phyloP scores from a whole-genome alignment of 2,329 filamentous ascomycete genomes.

The Fusarium albosuccineum region DNA sequence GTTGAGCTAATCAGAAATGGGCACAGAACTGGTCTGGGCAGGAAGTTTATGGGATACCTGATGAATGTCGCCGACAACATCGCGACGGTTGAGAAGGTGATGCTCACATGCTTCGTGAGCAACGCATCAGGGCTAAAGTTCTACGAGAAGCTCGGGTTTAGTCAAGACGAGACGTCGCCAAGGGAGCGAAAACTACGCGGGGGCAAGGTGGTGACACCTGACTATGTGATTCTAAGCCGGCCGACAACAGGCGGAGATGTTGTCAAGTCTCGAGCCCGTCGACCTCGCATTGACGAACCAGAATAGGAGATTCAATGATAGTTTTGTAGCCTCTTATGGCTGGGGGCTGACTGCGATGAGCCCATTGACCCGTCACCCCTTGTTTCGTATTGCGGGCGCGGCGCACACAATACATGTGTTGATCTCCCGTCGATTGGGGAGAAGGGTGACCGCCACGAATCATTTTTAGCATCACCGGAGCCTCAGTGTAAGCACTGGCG shows the following conservation, averaged over 20 bases:
- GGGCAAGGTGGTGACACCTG: slow-evolving; percentile 65
- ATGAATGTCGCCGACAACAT: slow-evolving; percentile 66
- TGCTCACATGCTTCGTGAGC: slow-evolving; percentile 79
- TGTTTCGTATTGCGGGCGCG: slow-evolving; percentile 9
- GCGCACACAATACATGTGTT: not conserved
- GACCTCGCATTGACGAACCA: slow-evolving; percentile 17
- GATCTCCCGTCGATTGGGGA: not conserved
- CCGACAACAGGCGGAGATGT: slow-evolving; percentile 42
- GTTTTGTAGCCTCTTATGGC: not conserved
- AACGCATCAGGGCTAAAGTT: slow-evolving; percentile 71
- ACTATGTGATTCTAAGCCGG: slow-evolving; percentile 73
- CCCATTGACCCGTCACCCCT: slow-evolving; percentile 6
- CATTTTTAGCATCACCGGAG: not conserved
- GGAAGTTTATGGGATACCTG: slow-evolving; percentile 68
- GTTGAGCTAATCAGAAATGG: slow-evolving; percentile 22
- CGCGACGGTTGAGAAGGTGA: slow-evolving; percentile 71
- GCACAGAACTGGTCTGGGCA: slow-evolving; percentile 72
- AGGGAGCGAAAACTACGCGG: slow-evolving; percentile 64
- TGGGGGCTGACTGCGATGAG: not conserved
- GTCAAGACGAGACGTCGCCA: slow-evolving; percentile 68
- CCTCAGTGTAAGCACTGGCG: no score
- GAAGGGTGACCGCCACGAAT: no score
- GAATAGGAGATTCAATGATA: not conserved
- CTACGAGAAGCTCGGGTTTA: slow-evolving; percentile 72
- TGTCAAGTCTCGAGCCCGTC: slow-evolving; percentile 23